phyloP scores from a whole-genome alignment of 129 eudicot genomes.

The Helianthus tuberosus region DNA sequence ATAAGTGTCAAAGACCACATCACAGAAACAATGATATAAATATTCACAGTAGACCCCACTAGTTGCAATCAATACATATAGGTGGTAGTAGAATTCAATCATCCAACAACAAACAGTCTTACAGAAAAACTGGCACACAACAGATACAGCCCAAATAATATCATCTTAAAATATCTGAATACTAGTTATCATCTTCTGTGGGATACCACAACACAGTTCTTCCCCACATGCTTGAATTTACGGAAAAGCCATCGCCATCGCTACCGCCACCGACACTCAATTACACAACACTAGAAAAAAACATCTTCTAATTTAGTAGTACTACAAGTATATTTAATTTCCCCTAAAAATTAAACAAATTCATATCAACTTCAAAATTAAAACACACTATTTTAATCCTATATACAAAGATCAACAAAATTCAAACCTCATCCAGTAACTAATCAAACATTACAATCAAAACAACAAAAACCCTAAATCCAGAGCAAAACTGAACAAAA shows the following conservation, averaged over 20 bases:
- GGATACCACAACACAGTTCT: constrained; percentile 21
- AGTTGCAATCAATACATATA: constrained; percentile 10
- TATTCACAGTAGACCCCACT: constrained; percentile 23
- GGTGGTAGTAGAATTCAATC: constrained; percentile 2
- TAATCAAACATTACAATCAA: background rate
- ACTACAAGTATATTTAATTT: background rate
- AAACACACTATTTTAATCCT: background rate
- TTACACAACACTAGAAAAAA: constrained; percentile 1
- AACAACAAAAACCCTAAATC: background rate
- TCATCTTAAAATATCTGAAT: background rate
- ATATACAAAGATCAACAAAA: constrained; percentile 4
- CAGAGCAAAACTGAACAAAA: background rate
- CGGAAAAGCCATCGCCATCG: constrained; percentile 16
- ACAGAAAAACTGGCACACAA: background rate
- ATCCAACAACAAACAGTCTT: constrained; percentile 7
- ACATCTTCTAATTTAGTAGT: background rate
- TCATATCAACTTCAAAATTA: constrained; percentile 19
- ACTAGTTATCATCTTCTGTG: constrained; percentile 13
- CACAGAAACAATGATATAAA: constrained; percentile 24
- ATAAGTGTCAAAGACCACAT: constrained; percentile 25
- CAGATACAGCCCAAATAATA: constrained; percentile 3
- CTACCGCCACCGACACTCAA: constrained; percentile 26
- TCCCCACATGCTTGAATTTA: constrained; percentile 14
- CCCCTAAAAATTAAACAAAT: background rate
- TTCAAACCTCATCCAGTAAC: background rate